Base-by-base conservation (phyloP, 805 yeast species). In the Priceomyces haplophilus region DNA sequence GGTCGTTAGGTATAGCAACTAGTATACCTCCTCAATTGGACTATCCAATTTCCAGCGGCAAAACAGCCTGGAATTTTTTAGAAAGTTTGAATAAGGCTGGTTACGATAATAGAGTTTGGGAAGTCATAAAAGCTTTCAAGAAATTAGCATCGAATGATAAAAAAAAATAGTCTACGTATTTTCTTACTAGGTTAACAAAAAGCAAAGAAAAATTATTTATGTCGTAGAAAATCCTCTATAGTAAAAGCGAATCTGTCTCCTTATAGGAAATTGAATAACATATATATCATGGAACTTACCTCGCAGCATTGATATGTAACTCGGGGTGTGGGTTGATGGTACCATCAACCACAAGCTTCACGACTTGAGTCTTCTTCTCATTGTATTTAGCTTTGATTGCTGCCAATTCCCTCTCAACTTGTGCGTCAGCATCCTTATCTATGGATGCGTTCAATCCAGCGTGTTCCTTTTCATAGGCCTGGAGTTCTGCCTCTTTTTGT, bases 11-110 rank as follows among this genome's bases (percentile, higher is more conserved):
- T 3, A 73, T 93, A 11, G 80, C 89, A 5, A 86, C 95, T 1
- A 73, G 79, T 38, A 89, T 93, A 31, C 99, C 99, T 2, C 79
- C 80, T 30, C 88, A 91, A 1, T 67, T 93, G 38, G 98, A 93
- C 62, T 93, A 93, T 58, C 99, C 99, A 1, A 86, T 93, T 49
- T 74, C 77, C 24, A 83, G 84, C 52, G 86, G 83, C 49, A 76
- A 79, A 51, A 83, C 76, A 52, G 97, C 98, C 0, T 91, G 98
- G 97, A 74, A 73, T 15, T 86, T 93, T 67, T 93, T 93, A 4
- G 76, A 76, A 45, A 82, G 87, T 27, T 75, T 93, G 62, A 90
- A 89, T 56, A 75, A 77, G 32, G 91, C 90, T 18, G 95, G 96
- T 19, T 93, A 93, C 55, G 87, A 85, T 51, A 75, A 65, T 40